Base-by-base conservation (phyloP, 805 yeast species). In the Torulaspora maleeae region DNA sequence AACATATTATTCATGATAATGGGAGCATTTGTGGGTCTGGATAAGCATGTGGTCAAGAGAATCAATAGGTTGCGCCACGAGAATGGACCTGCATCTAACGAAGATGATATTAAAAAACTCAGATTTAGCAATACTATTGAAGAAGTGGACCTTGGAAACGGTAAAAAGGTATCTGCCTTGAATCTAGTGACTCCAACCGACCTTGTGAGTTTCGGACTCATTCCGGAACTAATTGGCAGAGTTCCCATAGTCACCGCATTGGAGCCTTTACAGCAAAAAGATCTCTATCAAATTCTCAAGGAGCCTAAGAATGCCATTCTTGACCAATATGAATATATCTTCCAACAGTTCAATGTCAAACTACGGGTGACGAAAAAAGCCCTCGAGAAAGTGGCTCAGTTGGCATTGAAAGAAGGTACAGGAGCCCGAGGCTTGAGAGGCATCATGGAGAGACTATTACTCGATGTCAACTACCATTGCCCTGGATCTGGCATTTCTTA, bases 21-120 rank as follows among this genome's bases (percentile, higher is more conserved):
- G 77, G 84, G 84, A 22, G 83, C 83, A 0, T 79, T 79, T 65
- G 77, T 77, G 11, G 83, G 83, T 3, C 60, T 79, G 30, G 82
- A 78, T 50, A 66, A 68, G 39, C 73, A 76, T 40, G 63, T 78
- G 17, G 66, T 68, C 1, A 63, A 64, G 24, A 67, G 83, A 47
- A 48, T 73, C 12, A 50, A 60, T 1, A 51, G 54, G 2, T 47
- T 64, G 4, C 51, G 54, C 24, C 53, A 40, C 7, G 28, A 29
- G 2, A 7, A 25, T 5, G 39, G 27, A 4, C 41, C 47, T 12
- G 47, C 48, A 12, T 41, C 25, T n/a, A 19, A 52, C 7, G 42
- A 38, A 2, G 47, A 47, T 10, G 52, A 51, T 24, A 22, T 36
- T 4, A 44, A 43, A 20, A 48, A 45, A 30, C 34, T 52, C 7